These are phyloP conservation scores for Pichia cactophila DNA, from an alignment of 1,139 yeast genomes.

Conservation along the genomic window DNA sequence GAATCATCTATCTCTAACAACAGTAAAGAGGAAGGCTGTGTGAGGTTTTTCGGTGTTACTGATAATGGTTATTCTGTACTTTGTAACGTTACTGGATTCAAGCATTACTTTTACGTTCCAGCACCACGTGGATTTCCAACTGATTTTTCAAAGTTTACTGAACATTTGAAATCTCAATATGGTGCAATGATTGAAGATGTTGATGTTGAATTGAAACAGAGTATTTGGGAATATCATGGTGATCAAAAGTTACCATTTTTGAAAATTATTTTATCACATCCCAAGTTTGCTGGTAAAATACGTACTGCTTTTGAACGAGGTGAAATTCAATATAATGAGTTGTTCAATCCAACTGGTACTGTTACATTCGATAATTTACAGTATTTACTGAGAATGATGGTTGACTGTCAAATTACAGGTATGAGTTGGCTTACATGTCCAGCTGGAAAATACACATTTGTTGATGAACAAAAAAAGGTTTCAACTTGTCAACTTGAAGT, in stretches of 20 bases:
- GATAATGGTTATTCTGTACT: constrained; percentile 79
- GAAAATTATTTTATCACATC: constrained; percentile 60
- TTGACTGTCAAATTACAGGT: constrained; percentile 87
- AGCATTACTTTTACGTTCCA: constrained; percentile 87
- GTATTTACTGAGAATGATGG: constrained; percentile 78
- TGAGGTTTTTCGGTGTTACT: constrained; percentile 90
- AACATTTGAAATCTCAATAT: constrained; percentile 43
- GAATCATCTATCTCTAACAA: constrained; percentile 42
- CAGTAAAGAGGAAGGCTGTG: constrained; percentile 47
- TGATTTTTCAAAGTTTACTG: constrained; percentile 40
- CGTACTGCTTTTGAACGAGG: constrained; percentile 83
- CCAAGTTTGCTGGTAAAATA: constrained; percentile 55
- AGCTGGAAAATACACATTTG: constrained; percentile 52
- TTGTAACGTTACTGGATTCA: constrained; percentile 83
- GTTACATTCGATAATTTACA: constrained; percentile 87
- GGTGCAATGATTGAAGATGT: constrained; percentile 50
- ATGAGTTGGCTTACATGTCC: constrained; percentile 98
- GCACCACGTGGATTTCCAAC: constrained; percentile 73
- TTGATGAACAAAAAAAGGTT: constrained; percentile 33
- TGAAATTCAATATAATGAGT: constrained; percentile 55
- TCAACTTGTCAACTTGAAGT: constrained; percentile 88
- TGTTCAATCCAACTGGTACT: constrained; percentile 50
- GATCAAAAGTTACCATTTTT: constrained; percentile 72
- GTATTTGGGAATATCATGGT: constrained; percentile 91
- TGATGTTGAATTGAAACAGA: constrained; percentile 64